Evolutionary conservation across 257 asterid genomes (phyloP), one percentile per base, ranked within the genome.

Genomic region (Euphrasia confusa): DNA sequence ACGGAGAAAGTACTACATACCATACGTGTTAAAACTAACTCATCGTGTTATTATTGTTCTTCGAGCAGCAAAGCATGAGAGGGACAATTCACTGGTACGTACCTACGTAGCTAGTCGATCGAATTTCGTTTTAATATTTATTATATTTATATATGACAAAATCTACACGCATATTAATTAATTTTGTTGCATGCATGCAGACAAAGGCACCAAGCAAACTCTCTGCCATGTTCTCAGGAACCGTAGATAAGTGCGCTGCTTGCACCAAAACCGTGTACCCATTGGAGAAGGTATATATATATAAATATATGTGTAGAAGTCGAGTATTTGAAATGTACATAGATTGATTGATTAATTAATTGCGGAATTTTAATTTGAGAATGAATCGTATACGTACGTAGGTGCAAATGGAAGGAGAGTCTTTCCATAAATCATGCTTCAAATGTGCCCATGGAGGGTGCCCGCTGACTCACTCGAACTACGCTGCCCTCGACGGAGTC

Each of bases 181-280:
- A 32, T 32, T 32, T 32, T 3, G 7, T 35, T 35, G 40, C 40
- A 6, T 37, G 12, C 42, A 8, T 70, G 78, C 72, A 79, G 91
- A n/a, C 67, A 44, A 79, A 67, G 78, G 81, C 73, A 60, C 95
- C 95, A 62, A 88, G 72, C 82, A 88, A 83, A 75, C 78, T 83
- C 57, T 88, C 96, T 11, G 80, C 87, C 47, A 58, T 88, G 78
- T 88, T 88, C 78, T 76, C 75, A 60, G 95, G 96, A 54, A 88
- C 96, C 15, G 84, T 69, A 69, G 96, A 88, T 32, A 88, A 88
- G 77, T 88, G 96, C 62, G 71, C 87, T 63, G 82, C 88, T 48
- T 88, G 95, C 68, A 44, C 60, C 80, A 88, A 85, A 70, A 83
- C 88, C 9, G 96, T 88, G n/a, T 88, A 88, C 54, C 96, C 96